A percentile compares a stretch with the other conserved stretches of the same genome.
Evolutionary conservation across 495 filamentous ascomycete genomes (phyloP).

Genomic region (Pseudotulostoma volvatum): DNA sequence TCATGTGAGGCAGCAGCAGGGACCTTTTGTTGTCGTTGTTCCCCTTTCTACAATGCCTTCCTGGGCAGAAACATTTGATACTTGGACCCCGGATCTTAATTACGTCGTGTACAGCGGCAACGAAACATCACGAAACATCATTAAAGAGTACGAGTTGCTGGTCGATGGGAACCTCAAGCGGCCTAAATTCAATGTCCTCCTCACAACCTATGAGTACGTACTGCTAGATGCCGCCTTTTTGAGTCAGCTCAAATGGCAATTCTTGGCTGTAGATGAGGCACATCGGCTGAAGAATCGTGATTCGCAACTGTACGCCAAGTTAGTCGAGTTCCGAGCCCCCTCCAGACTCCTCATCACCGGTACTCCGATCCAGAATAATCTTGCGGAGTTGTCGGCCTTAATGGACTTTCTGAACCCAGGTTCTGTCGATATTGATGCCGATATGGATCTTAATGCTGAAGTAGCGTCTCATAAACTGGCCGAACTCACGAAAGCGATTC

Average conservation of each 20-base stretch:
- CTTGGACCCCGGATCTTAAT: slow-evolving; percentile 92
- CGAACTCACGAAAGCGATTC: slow-evolving; percentile 57
- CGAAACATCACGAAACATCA: slow-evolving; percentile 60
- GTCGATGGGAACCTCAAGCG: slow-evolving; percentile 65
- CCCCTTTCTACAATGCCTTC: slow-evolving; percentile 91
- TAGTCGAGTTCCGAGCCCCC: slow-evolving; percentile 70
- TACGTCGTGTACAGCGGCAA: slow-evolving; percentile 94
- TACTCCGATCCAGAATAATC: slow-evolving; percentile 92
- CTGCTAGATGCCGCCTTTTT: slow-evolving; percentile 63
- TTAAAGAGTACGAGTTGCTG: slow-evolving; percentile 77
- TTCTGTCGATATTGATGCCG: slow-evolving; percentile 66
- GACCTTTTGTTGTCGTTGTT: slow-evolving; percentile 89
- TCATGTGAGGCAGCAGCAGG: slow-evolving; percentile 78
- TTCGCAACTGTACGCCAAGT: slow-evolving; percentile 72
- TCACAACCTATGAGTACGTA: slow-evolving; percentile 94
- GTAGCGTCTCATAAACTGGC: slow-evolving; percentile 51
- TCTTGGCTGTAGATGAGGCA: slow-evolving; percentile 88
- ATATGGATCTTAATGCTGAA: slow-evolving; percentile 64
- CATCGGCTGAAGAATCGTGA: slow-evolving; percentile 94
- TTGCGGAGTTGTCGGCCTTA: slow-evolving; percentile 78
- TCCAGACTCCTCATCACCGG: slow-evolving; percentile 87
- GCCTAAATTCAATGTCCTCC: slow-evolving; percentile 83
- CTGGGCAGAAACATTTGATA: slow-evolving; percentile 94
- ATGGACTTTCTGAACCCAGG: slow-evolving; percentile 94
- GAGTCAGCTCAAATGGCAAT: slow-evolving; percentile 87